Evolutionary conservation across 306 rosid species (phyloP).

Genomic region (Canavalia ensiformis): DNA sequence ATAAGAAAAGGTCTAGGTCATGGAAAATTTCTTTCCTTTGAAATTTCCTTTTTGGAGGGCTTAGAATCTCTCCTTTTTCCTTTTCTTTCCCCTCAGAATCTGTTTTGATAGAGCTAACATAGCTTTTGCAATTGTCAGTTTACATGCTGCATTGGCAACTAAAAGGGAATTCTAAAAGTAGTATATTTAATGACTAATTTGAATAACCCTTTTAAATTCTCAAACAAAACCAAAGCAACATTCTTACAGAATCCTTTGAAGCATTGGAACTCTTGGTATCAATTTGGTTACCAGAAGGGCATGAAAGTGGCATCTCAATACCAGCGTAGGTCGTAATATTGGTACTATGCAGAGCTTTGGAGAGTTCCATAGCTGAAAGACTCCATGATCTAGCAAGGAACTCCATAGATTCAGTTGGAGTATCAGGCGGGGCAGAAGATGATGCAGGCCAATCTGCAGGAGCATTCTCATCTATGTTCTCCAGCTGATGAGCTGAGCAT

Average conservation of each 20-base stretch:
- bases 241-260: slow-evolving; percentile 75
- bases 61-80: slow-evolving; percentile 36
- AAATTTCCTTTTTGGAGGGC: slow-evolving; percentile 5
- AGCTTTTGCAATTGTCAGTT: slow-evolving; percentile 40
- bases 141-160: slow-evolving; percentile 31
- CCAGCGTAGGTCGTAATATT: slow-evolving; percentile 48
- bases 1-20: not conserved
- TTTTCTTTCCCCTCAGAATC: not conserved
- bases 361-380: slow-evolving; percentile 85
- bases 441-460: slow-evolving; percentile 56
- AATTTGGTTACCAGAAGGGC: slow-evolving; percentile 48
- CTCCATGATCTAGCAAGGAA: slow-evolving; percentile 98
- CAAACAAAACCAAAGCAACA: slow-evolving; percentile 34
- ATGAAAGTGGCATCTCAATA: slow-evolving; percentile 55
- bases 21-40: slow-evolving; percentile 22
- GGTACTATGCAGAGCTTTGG: slow-evolving; percentile 77
- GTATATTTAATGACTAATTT: not conserved
- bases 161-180: slow-evolving; percentile 39
- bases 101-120: slow-evolving; percentile 24
- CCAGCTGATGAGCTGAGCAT: slow-evolving; percentile 65
- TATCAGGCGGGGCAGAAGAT: slow-evolving; percentile 75
- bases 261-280: slow-evolving; percentile 48
- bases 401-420: slow-evolving; percentile 97
- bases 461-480: slow-evolving; percentile 83
- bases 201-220: slow-evolving; percentile 20